Base-by-base conservation (phyloP, 2,329 filamentous ascomycete genomes). In the Xylariaceae sp. region DNA sequence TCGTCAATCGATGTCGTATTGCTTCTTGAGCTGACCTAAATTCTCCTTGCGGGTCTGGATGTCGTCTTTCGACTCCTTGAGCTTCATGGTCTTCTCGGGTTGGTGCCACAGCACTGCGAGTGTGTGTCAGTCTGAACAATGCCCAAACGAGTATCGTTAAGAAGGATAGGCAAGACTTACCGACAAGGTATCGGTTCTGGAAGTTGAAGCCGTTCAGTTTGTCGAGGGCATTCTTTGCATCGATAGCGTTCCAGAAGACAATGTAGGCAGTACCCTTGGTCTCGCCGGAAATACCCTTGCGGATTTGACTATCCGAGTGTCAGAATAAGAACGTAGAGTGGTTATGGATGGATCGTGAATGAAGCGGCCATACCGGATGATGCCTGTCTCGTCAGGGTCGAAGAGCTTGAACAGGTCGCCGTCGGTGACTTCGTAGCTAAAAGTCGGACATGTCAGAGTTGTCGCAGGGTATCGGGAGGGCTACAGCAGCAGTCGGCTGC, bases 201-300 rank as follows among this genome's bases (percentile, higher is more conserved):
- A 99, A 99, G 78, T 99, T 99, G 85, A 95, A 99, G 70, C 94
- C 94, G 79, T 99, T 99, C 71, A 99, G 81, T 78, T 97, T 96
- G 79, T 99, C 94, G 80, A 94, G 97, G 68, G 94, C 94, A 75
- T 90, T 86, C 78, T 99, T 99, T 61, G 94, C 91, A 80, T 99
- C 94, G 82, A 94, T 88, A 62, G 97, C 92, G 81, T 99, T 94
- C 75, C 97, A 94, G 80, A 96, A 99, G 74, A 99, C 94, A 63
- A 99, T 94, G 73, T 96, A 99, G 61, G 92, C 94, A 47, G 94
- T 99, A 70, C 94, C 94, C 75, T 97, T 99, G 66, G 94, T 96
- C 72, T 94, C 92, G 75, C 86, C 90, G 62, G 92, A 90, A 69
- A 97, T 97, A 64, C 94, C 94, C 76, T 96, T 91, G 69, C 94